Base-by-base conservation (phyloP, 441 rosid species). In the Pelargonium myrrhifolium region DNA sequence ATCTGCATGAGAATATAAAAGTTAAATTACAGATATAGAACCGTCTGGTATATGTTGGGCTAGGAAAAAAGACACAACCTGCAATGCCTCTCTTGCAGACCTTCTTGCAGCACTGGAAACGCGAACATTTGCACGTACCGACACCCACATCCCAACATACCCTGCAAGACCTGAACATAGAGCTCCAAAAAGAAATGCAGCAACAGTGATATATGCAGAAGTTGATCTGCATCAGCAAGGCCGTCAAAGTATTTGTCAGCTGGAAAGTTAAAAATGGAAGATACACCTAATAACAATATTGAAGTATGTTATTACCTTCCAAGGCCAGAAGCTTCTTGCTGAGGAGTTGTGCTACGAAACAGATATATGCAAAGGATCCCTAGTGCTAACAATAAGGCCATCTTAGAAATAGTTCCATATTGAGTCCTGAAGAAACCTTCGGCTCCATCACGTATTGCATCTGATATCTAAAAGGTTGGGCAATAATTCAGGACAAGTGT, bases 131-230 rank as follows among this genome's bases (percentile, higher is more conserved):
- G 99, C 98, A 75, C 96, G 98, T 62, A 94, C 98, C 12, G 97
- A 94, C 68, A 94, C 98, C 98, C 99, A 94, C 97, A 94, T 94
- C 65, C 99, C 99, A 78, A 94, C 89, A 81, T 94, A 94, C 68
- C 98, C 99, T 1, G 98, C 99, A 69, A 83, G 64, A 78, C 98
- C 99, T 22, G 98, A 94, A 75, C 99, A 94, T 61, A 94, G 65
- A 31, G 99, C 98, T 35, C 99, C 99, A 78, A 94, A 74, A 67
- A 94, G 96, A 84, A 94, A 94, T 79, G 97, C 81, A 71, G 90
- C 94, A 71, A 92, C 99, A 76, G 97, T 94, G 71, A 89, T 90
- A 75, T 64, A 92, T 45, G 99, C 98, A 76, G 96, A 81, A 70
- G 84, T 81, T 70, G 84, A 76, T 85, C 99, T 94, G 87, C 72